Percentiles rank a stretch among this genome's conserved stretches.
Conservation (phyloP, 2,329 filamentous ascomycete genomes). For the Erysiphe pisi region DNA sequence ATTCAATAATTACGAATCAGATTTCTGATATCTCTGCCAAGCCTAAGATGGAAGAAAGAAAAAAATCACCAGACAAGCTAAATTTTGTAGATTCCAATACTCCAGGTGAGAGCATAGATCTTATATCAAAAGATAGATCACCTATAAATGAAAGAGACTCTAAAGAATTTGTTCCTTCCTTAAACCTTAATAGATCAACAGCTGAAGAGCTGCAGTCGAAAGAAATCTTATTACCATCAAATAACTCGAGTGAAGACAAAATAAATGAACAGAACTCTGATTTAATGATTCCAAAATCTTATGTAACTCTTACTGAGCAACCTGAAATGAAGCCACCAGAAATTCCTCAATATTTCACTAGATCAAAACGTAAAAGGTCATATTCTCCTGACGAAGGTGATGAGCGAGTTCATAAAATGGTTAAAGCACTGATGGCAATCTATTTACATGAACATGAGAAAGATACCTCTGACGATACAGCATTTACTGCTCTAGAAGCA, state of each 20-base stretch:
- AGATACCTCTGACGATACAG: neutral
- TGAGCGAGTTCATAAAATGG: neutral
- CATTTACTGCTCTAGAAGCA: neutral
- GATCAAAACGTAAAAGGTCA: neutral
- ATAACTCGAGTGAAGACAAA: neutral
- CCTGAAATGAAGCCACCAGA: neutral
- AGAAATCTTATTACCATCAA: neutral
- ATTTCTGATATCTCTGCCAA: neutral
- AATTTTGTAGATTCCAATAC: neutral
- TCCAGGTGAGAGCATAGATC: neutral
- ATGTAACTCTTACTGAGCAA: neutral
- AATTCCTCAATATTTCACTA: neutral
- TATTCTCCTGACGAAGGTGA: neutral
- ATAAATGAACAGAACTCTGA: neutral
- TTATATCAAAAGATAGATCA: neutral
- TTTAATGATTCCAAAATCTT: neutral
- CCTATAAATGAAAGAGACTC: neutral
- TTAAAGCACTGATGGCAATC: neutral
- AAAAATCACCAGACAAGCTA: neutral
- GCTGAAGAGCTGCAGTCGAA: neutral
- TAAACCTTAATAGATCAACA: neutral
- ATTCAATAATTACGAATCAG: neutral
- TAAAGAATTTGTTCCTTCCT: neutral
- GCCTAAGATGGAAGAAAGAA: neutral
- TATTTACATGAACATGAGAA: neutral